phyloP scores from a whole-genome alignment of 805 yeast species.

The Ogataea pini region DNA sequence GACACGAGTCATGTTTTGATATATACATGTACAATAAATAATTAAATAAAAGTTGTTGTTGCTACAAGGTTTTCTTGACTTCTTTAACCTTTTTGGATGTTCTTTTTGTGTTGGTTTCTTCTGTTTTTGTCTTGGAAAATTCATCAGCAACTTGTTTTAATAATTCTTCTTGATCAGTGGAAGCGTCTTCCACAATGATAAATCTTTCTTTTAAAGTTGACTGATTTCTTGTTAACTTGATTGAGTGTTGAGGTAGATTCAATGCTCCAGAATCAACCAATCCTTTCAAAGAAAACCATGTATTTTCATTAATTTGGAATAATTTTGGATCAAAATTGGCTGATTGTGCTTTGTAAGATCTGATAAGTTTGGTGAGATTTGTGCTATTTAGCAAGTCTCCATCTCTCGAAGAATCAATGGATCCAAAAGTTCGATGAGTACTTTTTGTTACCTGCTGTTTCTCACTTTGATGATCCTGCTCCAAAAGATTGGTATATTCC shows the following conservation, averaged over 20 bases:
- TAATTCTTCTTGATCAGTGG: conserved; percentile 10
- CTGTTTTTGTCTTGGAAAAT: not conserved
- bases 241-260: conserved; percentile 27
- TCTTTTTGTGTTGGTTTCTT: not conserved
- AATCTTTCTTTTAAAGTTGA: conserved; percentile 23
- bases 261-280: conserved; percentile 24
- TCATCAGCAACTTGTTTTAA: conserved; percentile 6
- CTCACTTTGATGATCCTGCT: conserved; percentile 8
- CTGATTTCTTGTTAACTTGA: conserved; percentile 15
- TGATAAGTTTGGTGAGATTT: conserved; percentile 24
- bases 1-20: conserved; percentile 22
- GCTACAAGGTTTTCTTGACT: conserved; percentile 14
- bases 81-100: conserved; percentile 8
- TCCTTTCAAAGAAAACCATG: conserved; percentile 17
- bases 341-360: conserved; percentile 19
- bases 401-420: not conserved
- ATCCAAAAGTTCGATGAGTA: conserved; percentile 8
- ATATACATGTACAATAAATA: conserved; percentile 6
- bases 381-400: conserved; percentile 11
- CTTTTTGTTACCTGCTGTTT: conserved; percentile 11
- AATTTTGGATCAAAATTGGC: conserved; percentile 6
- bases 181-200: conserved; percentile 27
- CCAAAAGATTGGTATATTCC: conserved; percentile 18
- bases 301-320: conserved; percentile 16
- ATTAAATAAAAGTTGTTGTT: not conserved